Conservation (phyloP, 139 green algal genomes). For the Chlorella sp. region DNA sequence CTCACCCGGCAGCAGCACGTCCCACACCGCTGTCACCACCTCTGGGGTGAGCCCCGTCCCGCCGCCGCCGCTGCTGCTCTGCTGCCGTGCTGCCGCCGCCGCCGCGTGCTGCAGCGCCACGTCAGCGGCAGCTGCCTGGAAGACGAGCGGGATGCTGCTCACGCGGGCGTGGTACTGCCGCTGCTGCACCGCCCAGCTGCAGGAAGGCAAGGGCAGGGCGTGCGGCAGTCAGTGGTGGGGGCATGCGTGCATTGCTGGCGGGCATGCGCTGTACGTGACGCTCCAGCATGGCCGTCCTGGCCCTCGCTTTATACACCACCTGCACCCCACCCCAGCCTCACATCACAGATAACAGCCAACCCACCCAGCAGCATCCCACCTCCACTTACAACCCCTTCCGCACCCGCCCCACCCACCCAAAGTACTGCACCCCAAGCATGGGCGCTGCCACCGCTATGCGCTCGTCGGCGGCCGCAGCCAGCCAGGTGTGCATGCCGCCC, state of each 20-base stretch:
- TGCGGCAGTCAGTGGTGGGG: neutral
- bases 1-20: conserved; percentile 36
- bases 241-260: no score
- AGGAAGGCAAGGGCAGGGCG: neutral
- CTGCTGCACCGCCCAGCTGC: conserved; percentile 60
- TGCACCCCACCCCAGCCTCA: no score
- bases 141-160: conserved; percentile 56
- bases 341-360: no score
- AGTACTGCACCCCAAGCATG: conserved; percentile 75
- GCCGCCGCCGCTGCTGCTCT: neutral
- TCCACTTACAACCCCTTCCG: no score
- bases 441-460: conserved; percentile 67
- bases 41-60: neutral
- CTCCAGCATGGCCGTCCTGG: no score
- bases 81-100: neutral
- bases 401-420: conserved; percentile 39
- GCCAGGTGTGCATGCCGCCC: conserved; percentile 79
- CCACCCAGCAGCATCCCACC: no score
- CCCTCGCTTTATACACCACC: no score
- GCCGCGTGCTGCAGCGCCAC: neutral
- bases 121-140: conserved; percentile 51
- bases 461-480: conserved; percentile 59
- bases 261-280: no score
- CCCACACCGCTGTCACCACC: conserved; percentile 45
- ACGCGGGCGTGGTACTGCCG: conserved; percentile 62